Base-by-base conservation (phyloP, 176 grass and related monocot species). In the Bonia amplexicaulis region DNA sequence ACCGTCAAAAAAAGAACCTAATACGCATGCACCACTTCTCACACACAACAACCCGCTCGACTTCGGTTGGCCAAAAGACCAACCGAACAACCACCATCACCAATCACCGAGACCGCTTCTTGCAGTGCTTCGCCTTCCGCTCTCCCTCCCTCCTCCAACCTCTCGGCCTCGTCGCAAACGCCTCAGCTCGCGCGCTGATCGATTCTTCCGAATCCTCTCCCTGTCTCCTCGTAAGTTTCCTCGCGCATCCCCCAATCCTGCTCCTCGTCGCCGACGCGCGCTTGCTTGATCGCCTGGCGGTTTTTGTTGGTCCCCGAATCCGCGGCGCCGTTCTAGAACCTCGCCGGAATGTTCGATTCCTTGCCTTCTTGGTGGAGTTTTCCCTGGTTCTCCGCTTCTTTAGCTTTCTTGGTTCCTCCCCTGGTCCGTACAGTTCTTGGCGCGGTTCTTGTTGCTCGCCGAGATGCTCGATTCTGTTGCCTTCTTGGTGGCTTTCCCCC, bases 271-370 rank as follows among this genome's bases (percentile, higher is more conserved):
- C 54, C 5, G 35, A 52, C 12, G 35, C 66, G 33, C 52, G 80
- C 61, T 69, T 29, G 78, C 46, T 16, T 39, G 65, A 58, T 88
- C 27, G 42, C 53, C 41, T 31, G 25, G 22, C 20, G 29, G 48
- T 76, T 68, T 17, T 60, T 60, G n/a, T 60, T 33, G 60, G 48
- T 14, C 15, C 69, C 42, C 63, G 62, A 75, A 89, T 85, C 82
- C 53, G 33, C 64, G 9, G 5, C 17, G 54, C 7, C 12, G 17
- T 76, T 49, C 71, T n/a, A 63, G 80, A 15, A 48, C 11, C 3
- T 73, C 7, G 1, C 26, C n/a, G 40, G 71, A 35, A 55, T 54
- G 15, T 58, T 68, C 27, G 39, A 46, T 74, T 66, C 31, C 17
- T 61, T 54, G 40, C 15, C 23, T 9, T 27, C 8, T 26, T 29